A percentile compares a stretch with the other conserved stretches of the same genome.
Conservation (phyloP, 352 stramenopile species). For the Globisporangium okanoganense region DNA sequence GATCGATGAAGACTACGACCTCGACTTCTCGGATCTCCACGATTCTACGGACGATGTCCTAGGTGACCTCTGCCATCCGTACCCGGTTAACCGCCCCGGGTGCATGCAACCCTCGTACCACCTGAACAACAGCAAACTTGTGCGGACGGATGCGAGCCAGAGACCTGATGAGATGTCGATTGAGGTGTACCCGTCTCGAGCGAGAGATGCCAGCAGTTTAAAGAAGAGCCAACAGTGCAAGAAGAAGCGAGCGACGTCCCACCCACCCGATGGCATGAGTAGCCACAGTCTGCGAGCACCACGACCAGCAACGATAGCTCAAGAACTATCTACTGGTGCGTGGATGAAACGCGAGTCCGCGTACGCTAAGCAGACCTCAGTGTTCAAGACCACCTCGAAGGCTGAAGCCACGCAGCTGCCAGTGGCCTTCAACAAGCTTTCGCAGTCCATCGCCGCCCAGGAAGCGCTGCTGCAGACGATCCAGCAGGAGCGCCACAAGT, state of each 20-base stretch:
- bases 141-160: not conserved
- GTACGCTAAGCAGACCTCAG: not conserved
- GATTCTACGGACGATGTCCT: not conserved
- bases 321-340: not conserved
- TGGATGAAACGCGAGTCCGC: not conserved
- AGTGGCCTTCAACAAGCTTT: not conserved
- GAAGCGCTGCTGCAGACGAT: constrained; percentile 9
- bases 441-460: constrained; percentile 8
- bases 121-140: not conserved
- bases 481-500: constrained; percentile 5
- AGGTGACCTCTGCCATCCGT: not conserved
- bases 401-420: not conserved
- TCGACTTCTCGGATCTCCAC: constrained; percentile 8
- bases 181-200: not conserved
- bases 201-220: not conserved
- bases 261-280: not conserved
- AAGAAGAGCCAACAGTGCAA: not conserved
- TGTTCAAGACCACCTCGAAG: not conserved
- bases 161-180: not conserved
- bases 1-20: not conserved
- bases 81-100: not conserved
- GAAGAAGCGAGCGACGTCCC: constrained; percentile 1
- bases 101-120: not conserved
- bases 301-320: not conserved
- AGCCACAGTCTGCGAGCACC: not conserved